phyloP scores from a whole-genome alignment of 73 alveolate species.

The Tetrahymena malaccensis region DNA sequence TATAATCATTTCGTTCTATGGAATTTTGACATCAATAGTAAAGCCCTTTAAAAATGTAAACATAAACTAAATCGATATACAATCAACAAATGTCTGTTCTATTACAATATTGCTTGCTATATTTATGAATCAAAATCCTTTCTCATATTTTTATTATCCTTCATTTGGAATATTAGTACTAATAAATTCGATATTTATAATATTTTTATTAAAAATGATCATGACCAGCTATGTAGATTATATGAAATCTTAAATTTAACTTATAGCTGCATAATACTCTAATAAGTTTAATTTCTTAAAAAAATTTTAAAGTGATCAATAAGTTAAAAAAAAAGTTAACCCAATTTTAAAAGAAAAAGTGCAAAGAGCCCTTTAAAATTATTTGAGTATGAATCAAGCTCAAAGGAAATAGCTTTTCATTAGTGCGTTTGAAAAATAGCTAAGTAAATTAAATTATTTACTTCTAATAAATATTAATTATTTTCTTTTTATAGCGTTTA shows the following conservation, averaged over 20 bases:
- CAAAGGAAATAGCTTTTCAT: background rate
- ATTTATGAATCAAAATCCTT: background rate
- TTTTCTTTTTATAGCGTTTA: background rate
- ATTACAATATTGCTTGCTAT: background rate
- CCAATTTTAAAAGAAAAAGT: background rate
- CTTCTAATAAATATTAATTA: background rate
- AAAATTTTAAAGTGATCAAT: too few relatives aligned
- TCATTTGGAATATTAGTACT: background rate
- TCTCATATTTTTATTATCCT: background rate
- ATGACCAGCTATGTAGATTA: too few relatives aligned
- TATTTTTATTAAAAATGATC: too few relatives aligned
- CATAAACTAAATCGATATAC: background rate
- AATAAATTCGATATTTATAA: too few relatives aligned
- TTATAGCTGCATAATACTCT: background rate
- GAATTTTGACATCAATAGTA: background rate
- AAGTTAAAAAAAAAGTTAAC: too few relatives aligned
- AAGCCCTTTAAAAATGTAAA: background rate
- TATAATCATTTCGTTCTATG: background rate
- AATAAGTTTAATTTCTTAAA: too few relatives aligned
- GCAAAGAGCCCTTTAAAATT: background rate
- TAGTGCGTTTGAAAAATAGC: background rate
- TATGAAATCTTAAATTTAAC: too few relatives aligned
- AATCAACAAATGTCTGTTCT: background rate
- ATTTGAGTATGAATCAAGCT: background rate
- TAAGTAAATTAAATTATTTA: background rate